A percentile compares a stretch with the other conserved stretches of the same genome.
Evolutionary conservation across 108 stramenopile genomes (phyloP).

Genomic region (Nitzschia palea): DNA sequence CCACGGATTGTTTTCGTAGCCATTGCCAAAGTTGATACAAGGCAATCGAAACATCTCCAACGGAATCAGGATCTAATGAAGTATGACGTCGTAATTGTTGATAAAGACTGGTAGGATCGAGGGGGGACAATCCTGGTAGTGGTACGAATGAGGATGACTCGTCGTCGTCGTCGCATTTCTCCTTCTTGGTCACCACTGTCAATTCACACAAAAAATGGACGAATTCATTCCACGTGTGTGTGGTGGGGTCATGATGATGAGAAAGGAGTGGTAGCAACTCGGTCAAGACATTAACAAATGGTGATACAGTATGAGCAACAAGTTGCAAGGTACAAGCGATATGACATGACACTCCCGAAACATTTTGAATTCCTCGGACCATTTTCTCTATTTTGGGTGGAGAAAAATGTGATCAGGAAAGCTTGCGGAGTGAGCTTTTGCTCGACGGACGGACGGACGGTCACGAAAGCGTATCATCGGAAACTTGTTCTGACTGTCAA

Average conservation of each 20-base stretch:
- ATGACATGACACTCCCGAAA: conserved; percentile 43
- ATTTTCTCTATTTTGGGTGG: not conserved
- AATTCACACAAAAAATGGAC: not conserved
- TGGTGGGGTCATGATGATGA: too few species aligned
- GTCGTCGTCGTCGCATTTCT: not conserved
- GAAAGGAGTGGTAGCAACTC: too few species aligned
- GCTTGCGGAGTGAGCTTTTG: not conserved
- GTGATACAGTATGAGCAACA: conserved; percentile 21
- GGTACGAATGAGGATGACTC: not conserved
- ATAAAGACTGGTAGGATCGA: not conserved
- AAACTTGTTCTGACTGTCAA: too few species aligned
- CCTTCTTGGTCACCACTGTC: not conserved
- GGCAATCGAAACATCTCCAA: conserved; percentile 46
- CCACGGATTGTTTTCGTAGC: conserved; percentile 2
- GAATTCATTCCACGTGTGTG: too few species aligned
- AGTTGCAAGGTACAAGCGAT: conserved; percentile 42
- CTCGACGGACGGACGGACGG: too few species aligned
- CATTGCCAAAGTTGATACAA: conserved; percentile 17
- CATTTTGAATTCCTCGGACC: conserved; percentile 40
- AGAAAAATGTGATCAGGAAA: not conserved
- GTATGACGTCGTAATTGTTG: not conserved
- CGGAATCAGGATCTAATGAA: conserved; percentile 11
- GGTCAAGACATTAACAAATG: too few species aligned
- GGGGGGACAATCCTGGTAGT: not conserved
- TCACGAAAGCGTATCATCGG: too few species aligned